Evolutionary conservation across 345 rosid genomes (phyloP).

Genomic region (Barbarea vulgaris): DNA sequence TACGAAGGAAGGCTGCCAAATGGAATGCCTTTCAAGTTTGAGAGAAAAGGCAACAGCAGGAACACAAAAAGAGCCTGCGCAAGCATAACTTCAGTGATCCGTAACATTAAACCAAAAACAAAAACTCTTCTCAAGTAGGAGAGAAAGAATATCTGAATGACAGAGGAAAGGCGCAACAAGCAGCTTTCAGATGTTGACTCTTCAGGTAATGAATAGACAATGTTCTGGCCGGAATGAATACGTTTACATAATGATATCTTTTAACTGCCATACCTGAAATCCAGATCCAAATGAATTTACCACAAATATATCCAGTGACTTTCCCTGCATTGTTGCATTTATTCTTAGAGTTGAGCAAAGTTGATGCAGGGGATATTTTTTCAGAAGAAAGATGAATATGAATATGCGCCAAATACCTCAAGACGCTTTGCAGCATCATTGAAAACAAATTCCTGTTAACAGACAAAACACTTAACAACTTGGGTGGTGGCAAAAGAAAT

Average conservation of each 20-base stretch:
- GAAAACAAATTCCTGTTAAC: slow-evolving; percentile 76
- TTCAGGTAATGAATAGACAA: slow-evolving; percentile 1
- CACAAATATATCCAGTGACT: slow-evolving; percentile 89
- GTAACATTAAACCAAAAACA: background rate
- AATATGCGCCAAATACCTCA: slow-evolving; percentile 47
- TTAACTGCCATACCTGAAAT: slow-evolving; percentile 62
- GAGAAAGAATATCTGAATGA: background rate
- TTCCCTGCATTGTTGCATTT: slow-evolving; percentile 52
- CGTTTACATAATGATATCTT: background rate
- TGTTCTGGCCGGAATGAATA: background rate
- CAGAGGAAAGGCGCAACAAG: slow-evolving; percentile 15
- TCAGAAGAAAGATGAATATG: slow-evolving; percentile 20
- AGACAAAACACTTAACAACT: slow-evolving; percentile 30
- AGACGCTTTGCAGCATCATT: slow-evolving; percentile 68
- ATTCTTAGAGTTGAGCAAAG: slow-evolving; percentile 21
- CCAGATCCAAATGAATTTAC: slow-evolving; percentile 96
- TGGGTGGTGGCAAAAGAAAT: background rate
- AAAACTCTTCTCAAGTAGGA: background rate
- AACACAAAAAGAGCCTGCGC: slow-evolving; percentile 85
- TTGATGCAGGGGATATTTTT: slow-evolving; percentile 20
- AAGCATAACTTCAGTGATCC: slow-evolving; percentile 12
- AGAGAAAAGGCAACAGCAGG: slow-evolving; percentile 69
- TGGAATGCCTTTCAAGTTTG: slow-evolving; percentile 84
- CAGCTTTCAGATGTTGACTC: slow-evolving; percentile 14
- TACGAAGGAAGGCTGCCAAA: slow-evolving; percentile 64